Evolutionary conservation across 2,329 filamentous ascomycete species (phyloP).

Genomic region (Fusarium gaditjirri): DNA sequence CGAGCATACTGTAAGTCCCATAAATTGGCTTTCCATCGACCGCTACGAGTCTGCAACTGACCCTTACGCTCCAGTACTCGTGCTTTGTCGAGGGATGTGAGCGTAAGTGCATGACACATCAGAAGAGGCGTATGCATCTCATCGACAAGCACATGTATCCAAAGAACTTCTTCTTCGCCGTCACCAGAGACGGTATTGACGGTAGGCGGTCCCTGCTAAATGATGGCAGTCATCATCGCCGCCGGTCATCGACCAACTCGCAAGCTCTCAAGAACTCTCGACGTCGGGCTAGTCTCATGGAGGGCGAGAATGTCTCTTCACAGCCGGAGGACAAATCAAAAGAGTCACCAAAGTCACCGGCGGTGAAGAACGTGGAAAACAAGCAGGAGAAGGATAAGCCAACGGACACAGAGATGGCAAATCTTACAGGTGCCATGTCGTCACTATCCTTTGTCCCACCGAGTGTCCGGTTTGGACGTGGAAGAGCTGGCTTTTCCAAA

Average conservation of each 20-base stretch:
- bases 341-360: conserved; percentile 30
- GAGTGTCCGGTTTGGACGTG: conserved; percentile 72
- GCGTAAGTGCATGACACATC: conserved; percentile 81
- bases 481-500: conserved; percentile 64
- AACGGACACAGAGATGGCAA: conserved; percentile 67
- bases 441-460: conserved; percentile 76
- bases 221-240: conserved; percentile 61
- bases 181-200: conserved; percentile 92
- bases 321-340: conserved; percentile 24
- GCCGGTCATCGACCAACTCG: conserved; percentile 58
- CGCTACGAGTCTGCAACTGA: not conserved
- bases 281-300: conserved; percentile 49
- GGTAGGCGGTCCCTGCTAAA: conserved; percentile 81
- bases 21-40: not conserved
- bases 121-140: conserved; percentile 87
- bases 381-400: conserved; percentile 35
- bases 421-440: conserved; percentile 75
- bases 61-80: conserved; percentile 67
- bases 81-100: conserved; percentile 94
- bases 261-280: conserved; percentile 49
- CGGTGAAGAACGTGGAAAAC: conserved; percentile 21
- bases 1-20: conserved; percentile 79
- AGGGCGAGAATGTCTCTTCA: conserved; percentile 36
- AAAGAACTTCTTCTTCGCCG: conserved; percentile 85
- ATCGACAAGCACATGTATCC: conserved; percentile 96